Base-by-base conservation (phyloP, 2,329 filamentous ascomycete species). In the Thelonectria olida region DNA sequence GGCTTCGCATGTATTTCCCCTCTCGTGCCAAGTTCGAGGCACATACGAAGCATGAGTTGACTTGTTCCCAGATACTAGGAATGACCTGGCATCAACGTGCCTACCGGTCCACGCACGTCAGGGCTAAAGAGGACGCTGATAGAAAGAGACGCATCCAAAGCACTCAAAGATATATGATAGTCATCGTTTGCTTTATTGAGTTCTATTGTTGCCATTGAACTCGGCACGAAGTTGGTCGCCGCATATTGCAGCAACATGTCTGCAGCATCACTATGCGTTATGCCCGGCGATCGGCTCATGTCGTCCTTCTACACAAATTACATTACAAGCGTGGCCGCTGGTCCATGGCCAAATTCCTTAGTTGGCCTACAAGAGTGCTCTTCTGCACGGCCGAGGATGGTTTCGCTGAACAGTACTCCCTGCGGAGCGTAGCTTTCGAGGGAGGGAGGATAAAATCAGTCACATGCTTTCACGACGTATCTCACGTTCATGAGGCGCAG, bases 401-500 rank as follows among this genome's bases (percentile, higher is more conserved):
- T 9, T 25, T 4, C 4, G 39, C 19, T 10, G 9, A 23, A 41
- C 17, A 17, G 17, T 41, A 17, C 38, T 34, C 31, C 31, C 13
- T 34, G 4, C 31, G 15, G 31, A 34, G 31, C 12, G 15, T 15
- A 34, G 15, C 31, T 15, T 15, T 34, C 12, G 25, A 17, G 19
- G n/a, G 15, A 25, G 28, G 31, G 20, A 34, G 28, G 28, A 34
- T 12, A 36, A 25, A 15, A 34, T 15, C 4, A 15, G 31, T 6
- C 15, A n/a, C 25, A 42, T 42, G 39, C 23, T 50, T 58, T 15
- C n/a, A 48, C 22, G 7, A 8, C 20, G 20, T 42, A 36, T 56
- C 34, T 58, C 39, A 4, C 31, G 7, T 34, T 70, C 66, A 69
- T 64, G 62, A 67, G 36, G 59, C 64, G 38, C 68, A 70, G 55